phyloP scores from a whole-genome alignment of 352 stramenopile species.

The Blastocystis hominis region DNA sequence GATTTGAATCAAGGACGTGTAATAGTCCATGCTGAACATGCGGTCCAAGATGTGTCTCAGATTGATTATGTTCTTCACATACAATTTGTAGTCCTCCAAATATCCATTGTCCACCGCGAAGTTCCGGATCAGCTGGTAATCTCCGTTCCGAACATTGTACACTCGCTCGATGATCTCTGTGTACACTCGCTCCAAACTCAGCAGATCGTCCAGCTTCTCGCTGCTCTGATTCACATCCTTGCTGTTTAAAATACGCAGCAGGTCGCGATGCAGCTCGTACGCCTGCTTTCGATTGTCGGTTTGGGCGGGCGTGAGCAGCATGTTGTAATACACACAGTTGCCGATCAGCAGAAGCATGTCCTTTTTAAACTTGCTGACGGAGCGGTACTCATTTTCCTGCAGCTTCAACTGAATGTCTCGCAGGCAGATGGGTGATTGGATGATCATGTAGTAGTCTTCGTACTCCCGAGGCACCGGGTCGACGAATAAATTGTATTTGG shows the following conservation, averaged over 20 bases:
- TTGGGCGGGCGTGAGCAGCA: conserved; percentile 4
- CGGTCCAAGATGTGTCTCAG: conserved; percentile 16
- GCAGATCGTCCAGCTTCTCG: not conserved
- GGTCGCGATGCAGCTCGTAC: conserved; percentile 5
- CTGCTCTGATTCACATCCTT: not conserved
- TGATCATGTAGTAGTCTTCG: conserved; percentile 30
- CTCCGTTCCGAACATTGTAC: not conserved
- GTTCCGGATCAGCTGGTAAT: conserved; percentile 38
- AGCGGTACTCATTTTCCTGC: not conserved
- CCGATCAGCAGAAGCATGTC: conserved; percentile 10
- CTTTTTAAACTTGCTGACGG: not conserved
- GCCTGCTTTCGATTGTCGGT: conserved; percentile 25
- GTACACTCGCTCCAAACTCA: not conserved
- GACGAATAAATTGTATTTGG: conserved; percentile 10
- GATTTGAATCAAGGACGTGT: not conserved
- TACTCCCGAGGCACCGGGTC: conserved; percentile 16
- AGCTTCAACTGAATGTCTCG: not conserved
- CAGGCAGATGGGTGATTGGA: conserved; percentile 40
- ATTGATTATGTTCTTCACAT: conserved; percentile 42
- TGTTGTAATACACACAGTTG: conserved; percentile 55
- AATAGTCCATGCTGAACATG: not conserved
- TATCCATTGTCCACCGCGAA: conserved; percentile 16
- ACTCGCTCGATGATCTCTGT: conserved; percentile 9
- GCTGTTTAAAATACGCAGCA: not conserved
- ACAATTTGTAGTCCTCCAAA: conserved; percentile 5